Percentiles rank a stretch among this genome's conserved stretches.
phyloP scores from a whole-genome alignment of 306 rosid species.

The Dryas drummondii region DNA sequence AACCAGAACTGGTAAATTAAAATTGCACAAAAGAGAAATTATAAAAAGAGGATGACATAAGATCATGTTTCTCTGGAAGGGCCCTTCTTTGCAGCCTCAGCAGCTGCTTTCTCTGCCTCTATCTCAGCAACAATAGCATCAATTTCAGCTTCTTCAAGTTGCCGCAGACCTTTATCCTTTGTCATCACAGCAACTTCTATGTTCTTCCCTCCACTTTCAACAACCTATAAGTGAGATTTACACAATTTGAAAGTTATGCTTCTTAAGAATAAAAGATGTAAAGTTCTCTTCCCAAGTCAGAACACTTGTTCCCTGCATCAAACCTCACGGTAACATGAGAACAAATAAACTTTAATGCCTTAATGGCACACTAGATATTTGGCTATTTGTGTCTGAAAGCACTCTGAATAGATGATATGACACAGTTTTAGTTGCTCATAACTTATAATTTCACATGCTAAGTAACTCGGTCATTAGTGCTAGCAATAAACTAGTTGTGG shows the following conservation, averaged over 20 bases:
- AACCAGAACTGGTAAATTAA: constrained; percentile 3
- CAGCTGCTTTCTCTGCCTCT: constrained; percentile 95
- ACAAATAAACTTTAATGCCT: not conserved
- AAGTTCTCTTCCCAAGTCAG: not conserved
- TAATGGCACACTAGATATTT: not conserved
- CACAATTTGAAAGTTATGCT: constrained; percentile 4
- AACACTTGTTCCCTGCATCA: not conserved
- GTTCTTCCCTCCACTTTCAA: constrained; percentile 98
- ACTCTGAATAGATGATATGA: not conserved
- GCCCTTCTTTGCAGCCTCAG: constrained; percentile 96
- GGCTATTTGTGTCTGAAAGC: not conserved
- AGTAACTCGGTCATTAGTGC: not conserved
- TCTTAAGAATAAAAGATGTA: not conserved
- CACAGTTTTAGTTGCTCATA: not conserved
- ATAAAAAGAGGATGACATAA: not conserved
- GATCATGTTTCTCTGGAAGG: constrained; percentile 77
- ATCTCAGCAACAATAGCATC: constrained; percentile 91
- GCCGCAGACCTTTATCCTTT: constrained; percentile 72
- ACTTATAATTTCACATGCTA: not conserved
- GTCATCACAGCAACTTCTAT: constrained; percentile 98
- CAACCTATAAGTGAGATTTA: constrained; percentile 58
- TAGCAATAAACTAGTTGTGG: not conserved
- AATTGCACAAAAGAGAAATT: constrained; percentile 1
- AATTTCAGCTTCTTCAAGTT: constrained; percentile 95
- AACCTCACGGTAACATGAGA: not conserved